Evolutionary conservation across 805 yeast genomes (phyloP).

Genomic region (Cyberlindnera mrakii): DNA sequence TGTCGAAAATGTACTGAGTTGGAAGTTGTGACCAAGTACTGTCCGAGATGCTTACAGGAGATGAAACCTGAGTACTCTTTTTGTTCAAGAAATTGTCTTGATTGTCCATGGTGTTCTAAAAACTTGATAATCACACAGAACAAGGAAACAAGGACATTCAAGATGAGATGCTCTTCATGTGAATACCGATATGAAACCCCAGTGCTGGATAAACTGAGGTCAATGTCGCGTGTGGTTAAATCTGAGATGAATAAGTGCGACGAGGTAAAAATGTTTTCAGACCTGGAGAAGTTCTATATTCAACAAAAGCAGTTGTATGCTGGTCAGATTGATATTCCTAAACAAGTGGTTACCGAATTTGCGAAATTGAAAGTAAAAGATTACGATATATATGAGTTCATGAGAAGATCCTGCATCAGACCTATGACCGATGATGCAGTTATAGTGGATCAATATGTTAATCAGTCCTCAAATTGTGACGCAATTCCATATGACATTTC

Average conservation of each 20-base stretch:
- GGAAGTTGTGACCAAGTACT: constrained; percentile 21
- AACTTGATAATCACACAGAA: constrained; percentile 10
- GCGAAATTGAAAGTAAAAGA: constrained; percentile 11
- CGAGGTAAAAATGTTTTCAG: constrained; percentile 7
- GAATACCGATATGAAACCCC: constrained; percentile 10
- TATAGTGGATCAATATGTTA: neutral
- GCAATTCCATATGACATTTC: constrained; percentile 4
- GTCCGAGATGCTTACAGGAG: constrained; percentile 23
- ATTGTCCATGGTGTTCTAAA: constrained; percentile 21
- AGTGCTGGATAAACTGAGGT: constrained; percentile 13
- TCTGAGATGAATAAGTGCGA: constrained; percentile 1
- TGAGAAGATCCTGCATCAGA: constrained; percentile 8
- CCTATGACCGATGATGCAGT: constrained; percentile 4
- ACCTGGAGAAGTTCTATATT: constrained; percentile 17
- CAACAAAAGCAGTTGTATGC: constrained; percentile 10
- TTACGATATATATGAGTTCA: constrained; percentile 11
- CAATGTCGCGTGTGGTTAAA: constrained; percentile 13
- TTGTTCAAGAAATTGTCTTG: constrained; percentile 24
- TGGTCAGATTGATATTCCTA: constrained; percentile 12
- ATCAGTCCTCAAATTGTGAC: neutral
- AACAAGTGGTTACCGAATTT: constrained; percentile 9
- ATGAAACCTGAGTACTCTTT: constrained; percentile 18
- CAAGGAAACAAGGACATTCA: constrained; percentile 3
- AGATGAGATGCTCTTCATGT: constrained; percentile 15
- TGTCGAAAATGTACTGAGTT: constrained; percentile 24